Evolutionary conservation across 495 filamentous ascomycete species (phyloP), one percentile per base, ranked within the genome.

Genomic region (Coniosporium apollinis): DNA sequence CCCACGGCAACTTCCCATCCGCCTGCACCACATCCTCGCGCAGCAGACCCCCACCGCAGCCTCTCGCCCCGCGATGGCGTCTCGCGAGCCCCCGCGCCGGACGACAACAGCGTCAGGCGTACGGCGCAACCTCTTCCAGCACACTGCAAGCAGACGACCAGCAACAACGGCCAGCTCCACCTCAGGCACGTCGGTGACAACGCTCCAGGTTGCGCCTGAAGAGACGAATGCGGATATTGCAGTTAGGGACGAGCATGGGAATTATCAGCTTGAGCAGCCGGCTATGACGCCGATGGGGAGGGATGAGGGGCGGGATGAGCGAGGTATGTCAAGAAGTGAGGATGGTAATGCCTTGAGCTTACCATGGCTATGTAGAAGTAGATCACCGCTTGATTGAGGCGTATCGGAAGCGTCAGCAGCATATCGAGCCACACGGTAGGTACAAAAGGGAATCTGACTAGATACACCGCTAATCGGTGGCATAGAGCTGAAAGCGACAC

Each of bases 51-150:
- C n/a, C n/a, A n/a, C n/a, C n/a, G n/a, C n/a, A n/a, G n/a, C n/a
- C n/a, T n/a, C n/a, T n/a, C n/a, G n/a, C n/a, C n/a, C n/a, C n/a
- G n/a, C n/a, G n/a, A n/a, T n/a, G n/a, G n/a, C n/a, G n/a, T n/a
- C n/a, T n/a, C n/a, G n/a, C n/a, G n/a, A n/a, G n/a, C n/a, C n/a
- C n/a, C n/a, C n/a, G n/a, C n/a, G n/a, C n/a, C n/a, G n/a, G n/a
- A n/a, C n/a, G n/a, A n/a, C n/a, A n/a, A n/a, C n/a, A n/a, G n/a
- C n/a, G n/a, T n/a, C n/a, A n/a, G n/a, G n/a, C n/a, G n/a, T n/a
- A n/a, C 72, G 79, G 31, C 77, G 79, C 38, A 83, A 79, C 48
- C 68, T 84, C 18, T 86, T 85, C 61, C 71, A 76, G 24, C 67
- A 70, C 47, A 69, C 78, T 29, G 67, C 82, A 18, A 74, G 69